Conservation (phyloP, 306 rosid species). For the Medicago ruthenica region DNA sequence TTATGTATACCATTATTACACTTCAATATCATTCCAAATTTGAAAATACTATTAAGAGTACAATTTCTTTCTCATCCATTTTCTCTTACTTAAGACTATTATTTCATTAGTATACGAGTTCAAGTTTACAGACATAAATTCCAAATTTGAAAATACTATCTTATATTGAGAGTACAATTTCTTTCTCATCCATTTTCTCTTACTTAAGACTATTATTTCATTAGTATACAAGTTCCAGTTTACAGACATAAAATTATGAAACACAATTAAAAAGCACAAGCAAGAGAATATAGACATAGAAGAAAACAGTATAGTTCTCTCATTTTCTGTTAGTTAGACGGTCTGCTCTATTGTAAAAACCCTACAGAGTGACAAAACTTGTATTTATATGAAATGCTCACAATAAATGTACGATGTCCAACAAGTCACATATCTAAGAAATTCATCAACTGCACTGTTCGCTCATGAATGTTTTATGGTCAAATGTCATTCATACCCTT, state of each 20-base stretch:
- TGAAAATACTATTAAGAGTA: neutral
- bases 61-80: neutral
- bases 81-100: neutral
- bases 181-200: neutral
- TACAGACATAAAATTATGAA: neutral
- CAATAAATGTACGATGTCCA: neutral
- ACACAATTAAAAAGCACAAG: constrained; percentile 6
- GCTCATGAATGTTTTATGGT: neutral
- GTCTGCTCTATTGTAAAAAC: neutral
- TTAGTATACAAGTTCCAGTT: neutral
- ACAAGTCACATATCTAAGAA: neutral
- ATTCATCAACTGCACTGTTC: neutral
- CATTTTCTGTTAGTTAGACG: neutral
- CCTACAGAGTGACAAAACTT: neutral
- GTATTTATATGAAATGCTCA: neutral
- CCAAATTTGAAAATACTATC: no score
- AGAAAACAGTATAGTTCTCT: neutral
- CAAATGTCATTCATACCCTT: neutral
- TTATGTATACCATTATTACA: neutral
- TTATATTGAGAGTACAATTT: neutral
- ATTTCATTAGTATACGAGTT: neutral
- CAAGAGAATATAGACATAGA: neutral
- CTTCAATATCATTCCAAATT: neutral
- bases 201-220: neutral
- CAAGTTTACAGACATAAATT: neutral